Conservation (phyloP, 805 yeast genomes). For the Candida schatavii region DNA sequence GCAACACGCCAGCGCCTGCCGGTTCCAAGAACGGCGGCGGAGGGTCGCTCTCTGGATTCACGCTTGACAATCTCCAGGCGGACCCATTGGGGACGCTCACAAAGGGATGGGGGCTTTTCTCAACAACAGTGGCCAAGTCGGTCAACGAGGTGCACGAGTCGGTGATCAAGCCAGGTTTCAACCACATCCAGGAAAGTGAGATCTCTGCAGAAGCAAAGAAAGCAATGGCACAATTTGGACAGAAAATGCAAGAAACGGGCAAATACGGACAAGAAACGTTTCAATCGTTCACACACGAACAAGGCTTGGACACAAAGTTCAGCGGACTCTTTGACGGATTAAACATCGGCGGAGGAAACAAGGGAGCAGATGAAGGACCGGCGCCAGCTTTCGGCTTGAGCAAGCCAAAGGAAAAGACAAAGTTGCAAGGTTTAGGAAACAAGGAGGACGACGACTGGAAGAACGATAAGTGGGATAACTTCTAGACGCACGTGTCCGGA, state of each 20-base stretch:
- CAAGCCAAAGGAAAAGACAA: slow-evolving; percentile 59
- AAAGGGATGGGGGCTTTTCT: slow-evolving; percentile 93
- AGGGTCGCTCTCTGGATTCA: slow-evolving; percentile 54
- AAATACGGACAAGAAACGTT: slow-evolving; percentile 69
- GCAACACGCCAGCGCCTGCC: slow-evolving; percentile 64
- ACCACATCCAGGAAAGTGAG: slow-evolving; percentile 74
- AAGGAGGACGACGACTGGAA: slow-evolving; percentile 35
- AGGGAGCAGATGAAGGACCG: slow-evolving; percentile 24
- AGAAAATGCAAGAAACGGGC: slow-evolving; percentile 87
- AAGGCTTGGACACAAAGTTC: slow-evolving; percentile 41
- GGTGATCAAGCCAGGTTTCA: slow-evolving; percentile 88
- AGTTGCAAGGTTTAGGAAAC: slow-evolving; percentile 46
- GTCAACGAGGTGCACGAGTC: slow-evolving; percentile 81
- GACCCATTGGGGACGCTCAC: slow-evolving; percentile 91
- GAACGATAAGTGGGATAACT: slow-evolving; percentile 70
- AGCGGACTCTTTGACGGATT: slow-evolving; percentile 58
- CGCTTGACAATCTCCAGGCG: slow-evolving; percentile 63
- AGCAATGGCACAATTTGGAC: slow-evolving; percentile 97
- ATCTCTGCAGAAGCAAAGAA: slow-evolving; percentile 76
- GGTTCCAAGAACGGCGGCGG: slow-evolving; percentile 23
- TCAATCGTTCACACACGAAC: slow-evolving; percentile 51
- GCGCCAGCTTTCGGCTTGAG: slow-evolving; percentile 67
- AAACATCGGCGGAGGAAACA: slow-evolving; percentile 19
- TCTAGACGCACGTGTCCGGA: too few species aligned
- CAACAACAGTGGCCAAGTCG: slow-evolving; percentile 80